A percentile compares a stretch with the other conserved stretches of the same genome.
phyloP scores from a whole-genome alignment of 441 rosid genomes.

The Corymbia calophylla region DNA sequence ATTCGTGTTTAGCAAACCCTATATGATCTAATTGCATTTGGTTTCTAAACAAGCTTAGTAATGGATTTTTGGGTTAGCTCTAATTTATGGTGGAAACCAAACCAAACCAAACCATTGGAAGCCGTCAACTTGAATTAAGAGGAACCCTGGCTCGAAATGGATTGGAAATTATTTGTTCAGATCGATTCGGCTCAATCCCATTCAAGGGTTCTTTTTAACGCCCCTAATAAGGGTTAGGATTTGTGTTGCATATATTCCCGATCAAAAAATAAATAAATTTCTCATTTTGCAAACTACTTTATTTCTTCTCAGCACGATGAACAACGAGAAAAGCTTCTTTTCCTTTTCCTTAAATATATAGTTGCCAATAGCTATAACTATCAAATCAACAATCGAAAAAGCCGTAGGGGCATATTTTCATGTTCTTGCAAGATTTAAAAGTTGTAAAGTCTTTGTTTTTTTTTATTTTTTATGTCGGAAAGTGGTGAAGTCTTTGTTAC shows the following conservation, averaged over 20 bases:
- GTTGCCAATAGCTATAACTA: not conserved
- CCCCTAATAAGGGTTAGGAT: not conserved
- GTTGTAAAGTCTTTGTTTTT: not conserved
- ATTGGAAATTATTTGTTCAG: accelerated
- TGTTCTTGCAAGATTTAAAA: not conserved
- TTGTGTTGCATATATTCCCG: not conserved
- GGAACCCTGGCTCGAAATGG: not conserved
- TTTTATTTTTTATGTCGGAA: not conserved
- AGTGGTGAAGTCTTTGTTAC: not conserved
- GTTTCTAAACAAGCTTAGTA: not conserved
- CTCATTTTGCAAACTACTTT: accelerated
- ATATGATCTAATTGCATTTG: not conserved
- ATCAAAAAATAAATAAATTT: not conserved
- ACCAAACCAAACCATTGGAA: not conserved
- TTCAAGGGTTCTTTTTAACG: not conserved
- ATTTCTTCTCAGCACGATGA: not conserved
- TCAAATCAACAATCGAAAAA: not conserved
- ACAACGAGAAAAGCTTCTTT: not conserved
- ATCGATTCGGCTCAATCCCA: accelerated
- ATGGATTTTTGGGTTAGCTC: not conserved
- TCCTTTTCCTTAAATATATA: not conserved
- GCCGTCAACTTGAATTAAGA: not conserved
- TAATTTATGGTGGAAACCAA: not conserved
- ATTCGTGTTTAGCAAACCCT: not conserved
- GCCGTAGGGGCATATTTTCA: not conserved